Evolutionary conservation across 2,329 filamentous ascomycete genomes (phyloP).

Genomic region (Cladosporium cucumerinum): DNA sequence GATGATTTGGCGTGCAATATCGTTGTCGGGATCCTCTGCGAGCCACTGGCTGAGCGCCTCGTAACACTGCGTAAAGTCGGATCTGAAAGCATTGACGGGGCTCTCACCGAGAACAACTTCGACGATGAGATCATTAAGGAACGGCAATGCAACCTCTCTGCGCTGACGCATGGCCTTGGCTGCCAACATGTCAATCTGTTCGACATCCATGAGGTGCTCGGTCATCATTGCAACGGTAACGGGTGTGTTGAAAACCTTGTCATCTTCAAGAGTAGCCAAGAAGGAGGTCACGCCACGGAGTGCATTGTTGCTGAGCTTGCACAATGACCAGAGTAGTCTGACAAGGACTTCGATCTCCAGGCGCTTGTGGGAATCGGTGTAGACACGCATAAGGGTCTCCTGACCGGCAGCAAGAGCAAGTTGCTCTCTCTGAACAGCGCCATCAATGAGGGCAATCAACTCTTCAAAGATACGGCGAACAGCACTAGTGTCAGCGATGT

Average conservation of each 20-base stretch:
- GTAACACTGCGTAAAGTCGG: constrained; percentile 81
- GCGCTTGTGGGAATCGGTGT: constrained; percentile 51
- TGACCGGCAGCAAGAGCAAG: constrained; percentile 55
- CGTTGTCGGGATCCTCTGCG: constrained; percentile 64
- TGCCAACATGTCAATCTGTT: constrained; percentile 60
- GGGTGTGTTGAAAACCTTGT: constrained; percentile 60
- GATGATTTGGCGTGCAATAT: constrained; percentile 68
- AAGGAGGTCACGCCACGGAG: constrained; percentile 53
- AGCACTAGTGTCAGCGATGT: constrained; percentile 52
- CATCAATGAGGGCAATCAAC: constrained; percentile 52
- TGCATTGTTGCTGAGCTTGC: constrained; percentile 56
- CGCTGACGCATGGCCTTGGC: constrained; percentile 69
- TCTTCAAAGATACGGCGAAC: constrained; percentile 59
- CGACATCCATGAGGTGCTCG: constrained; percentile 58
- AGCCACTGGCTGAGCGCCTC: constrained; percentile 81
- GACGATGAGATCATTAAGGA: constrained; percentile 76
- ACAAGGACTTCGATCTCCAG: constrained; percentile 63
- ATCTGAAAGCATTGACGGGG: constrained; percentile 67
- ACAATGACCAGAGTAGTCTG: constrained; percentile 59
- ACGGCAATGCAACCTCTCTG: constrained; percentile 69
- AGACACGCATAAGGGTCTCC: constrained; percentile 45
- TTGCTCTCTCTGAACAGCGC: constrained; percentile 54
- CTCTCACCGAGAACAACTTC: constrained; percentile 74
- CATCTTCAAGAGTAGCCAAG: constrained; percentile 52
- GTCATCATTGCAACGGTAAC: constrained; percentile 60